A percentile compares a stretch with the other conserved stretches of the same genome.
These are phyloP conservation scores for sweet orange (Citrus sinensis) DNA, from an alignment of 345 rosid species.

Conservation along the genomic window DNA sequence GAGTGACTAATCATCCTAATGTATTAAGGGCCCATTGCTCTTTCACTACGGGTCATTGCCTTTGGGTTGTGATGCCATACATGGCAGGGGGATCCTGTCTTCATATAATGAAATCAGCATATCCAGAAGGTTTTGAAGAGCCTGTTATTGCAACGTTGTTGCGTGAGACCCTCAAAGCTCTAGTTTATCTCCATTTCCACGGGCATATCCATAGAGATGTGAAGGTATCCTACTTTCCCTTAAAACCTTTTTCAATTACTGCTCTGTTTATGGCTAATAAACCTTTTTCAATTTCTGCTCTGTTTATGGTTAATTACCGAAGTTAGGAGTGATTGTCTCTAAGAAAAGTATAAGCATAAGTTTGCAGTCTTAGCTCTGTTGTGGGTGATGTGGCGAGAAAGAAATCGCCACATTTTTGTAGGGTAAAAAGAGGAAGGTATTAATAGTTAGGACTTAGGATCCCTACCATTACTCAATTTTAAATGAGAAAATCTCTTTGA, in stretches of 20 bases:
- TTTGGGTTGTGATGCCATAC: constrained; percentile 99
- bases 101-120: constrained; percentile 84
- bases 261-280: neutral
- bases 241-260: neutral
- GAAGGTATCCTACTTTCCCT: constrained; percentile 51
- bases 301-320: neutral
- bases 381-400: too few relatives aligned
- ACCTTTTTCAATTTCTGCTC: neutral
- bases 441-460: neutral
- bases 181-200: constrained; percentile 85
- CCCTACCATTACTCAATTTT: neutral
- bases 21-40: constrained; percentile 86
- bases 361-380: neutral
- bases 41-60: constrained; percentile 70
- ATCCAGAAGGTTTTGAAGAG: constrained; percentile 92
- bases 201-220: constrained; percentile 99
- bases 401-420: too few relatives aligned
- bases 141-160: constrained; percentile 86
- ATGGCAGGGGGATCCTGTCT: constrained; percentile 99
- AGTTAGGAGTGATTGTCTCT: constrained; percentile 4
- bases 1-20: constrained; percentile 83
- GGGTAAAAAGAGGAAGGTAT: too few relatives aligned
- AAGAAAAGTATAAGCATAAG: neutral
- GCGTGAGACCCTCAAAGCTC: constrained; percentile 91
- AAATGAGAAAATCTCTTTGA: neutral